phyloP scores from a whole-genome alignment of 257 asterid genomes.

The Gentiana straminea region DNA sequence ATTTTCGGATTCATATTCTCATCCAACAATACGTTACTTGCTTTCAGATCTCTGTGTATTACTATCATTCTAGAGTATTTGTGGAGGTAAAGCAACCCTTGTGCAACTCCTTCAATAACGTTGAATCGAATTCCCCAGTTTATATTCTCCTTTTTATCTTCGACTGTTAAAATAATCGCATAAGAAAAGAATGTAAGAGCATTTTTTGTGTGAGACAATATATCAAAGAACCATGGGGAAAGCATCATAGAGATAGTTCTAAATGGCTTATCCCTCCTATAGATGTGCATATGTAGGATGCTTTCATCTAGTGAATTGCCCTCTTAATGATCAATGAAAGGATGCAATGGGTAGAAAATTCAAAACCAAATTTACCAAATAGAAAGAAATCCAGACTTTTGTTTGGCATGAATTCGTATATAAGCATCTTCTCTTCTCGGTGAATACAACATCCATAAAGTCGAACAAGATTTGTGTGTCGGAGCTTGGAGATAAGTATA shows the following conservation, averaged over 20 bases:
- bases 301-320: too few relatives aligned
- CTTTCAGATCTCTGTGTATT: conserved; percentile 57
- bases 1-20: conserved; percentile 59
- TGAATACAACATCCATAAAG: too few relatives aligned
- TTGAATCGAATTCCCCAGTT: conserved; percentile 23
- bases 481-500: too few relatives aligned
- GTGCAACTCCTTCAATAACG: conserved; percentile 37
- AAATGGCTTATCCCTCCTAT: conserved; percentile 44
- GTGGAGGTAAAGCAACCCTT: conserved; percentile 60
- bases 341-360: too few relatives aligned
- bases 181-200: conserved; percentile 41
- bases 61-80: conserved; percentile 46
- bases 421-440: too few relatives aligned
- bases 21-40: conserved; percentile 47
- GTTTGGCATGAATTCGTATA: too few relatives aligned
- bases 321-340: too few relatives aligned
- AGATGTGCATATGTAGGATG: too few relatives aligned
- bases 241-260: conserved; percentile 13
- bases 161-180: conserved; percentile 11
- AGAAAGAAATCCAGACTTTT: too few relatives aligned
- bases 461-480: too few relatives aligned
- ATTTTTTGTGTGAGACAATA: conserved; percentile 37
- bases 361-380: too few relatives aligned
- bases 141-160: conserved; percentile 12
- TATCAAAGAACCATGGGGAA: too few relatives aligned